phyloP scores from a whole-genome alignment of 768 basidiomycete species.

The Boletus rubroflammeus region DNA sequence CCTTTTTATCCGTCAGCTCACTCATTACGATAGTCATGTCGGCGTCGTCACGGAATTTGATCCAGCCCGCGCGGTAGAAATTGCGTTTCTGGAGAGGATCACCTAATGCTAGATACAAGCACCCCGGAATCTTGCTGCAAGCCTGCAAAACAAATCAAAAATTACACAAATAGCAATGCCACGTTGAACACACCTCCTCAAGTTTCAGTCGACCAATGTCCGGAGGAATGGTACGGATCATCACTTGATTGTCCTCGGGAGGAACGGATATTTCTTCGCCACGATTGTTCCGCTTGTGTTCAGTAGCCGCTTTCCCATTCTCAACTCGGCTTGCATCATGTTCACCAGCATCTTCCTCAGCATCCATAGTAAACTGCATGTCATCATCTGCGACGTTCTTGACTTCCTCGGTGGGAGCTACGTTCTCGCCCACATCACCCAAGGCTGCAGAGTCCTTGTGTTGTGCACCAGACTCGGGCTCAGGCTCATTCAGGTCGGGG shows the following conservation, averaged over 20 bases:
- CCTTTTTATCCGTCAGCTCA: constrained; percentile 84
- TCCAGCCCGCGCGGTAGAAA: constrained; percentile 94
- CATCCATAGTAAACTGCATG: constrained; percentile 69
- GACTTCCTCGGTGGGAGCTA: constrained; percentile 45
- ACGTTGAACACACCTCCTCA: constrained; percentile 63
- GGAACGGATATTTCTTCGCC: constrained; percentile 68
- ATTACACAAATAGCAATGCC: background rate
- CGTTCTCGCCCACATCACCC: constrained; percentile 36
- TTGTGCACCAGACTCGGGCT: constrained; percentile 47
- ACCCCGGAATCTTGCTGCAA: constrained; percentile 74
- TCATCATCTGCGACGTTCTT: constrained; percentile 63
- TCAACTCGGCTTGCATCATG: constrained; percentile 53
- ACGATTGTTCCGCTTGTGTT: constrained; percentile 49
- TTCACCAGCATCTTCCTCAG: constrained; percentile 67
- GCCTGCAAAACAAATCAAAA: constrained; percentile 44
- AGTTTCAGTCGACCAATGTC: constrained; percentile 87
- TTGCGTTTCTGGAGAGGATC: constrained; percentile 92
- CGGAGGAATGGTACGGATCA: constrained; percentile 93
- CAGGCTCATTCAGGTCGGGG: constrained; percentile 63
- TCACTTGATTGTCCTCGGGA: constrained; percentile 84
- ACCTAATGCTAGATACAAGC: constrained; percentile 83
- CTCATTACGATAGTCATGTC: constrained; percentile 73
- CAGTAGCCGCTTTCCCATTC: constrained; percentile 51
- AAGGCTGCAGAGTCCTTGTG: constrained; percentile 46
- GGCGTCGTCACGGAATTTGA: constrained; percentile 79